phyloP scores from a whole-genome alignment of 2,329 filamentous ascomycete species.

The Trichoderma afroharzianum region DNA sequence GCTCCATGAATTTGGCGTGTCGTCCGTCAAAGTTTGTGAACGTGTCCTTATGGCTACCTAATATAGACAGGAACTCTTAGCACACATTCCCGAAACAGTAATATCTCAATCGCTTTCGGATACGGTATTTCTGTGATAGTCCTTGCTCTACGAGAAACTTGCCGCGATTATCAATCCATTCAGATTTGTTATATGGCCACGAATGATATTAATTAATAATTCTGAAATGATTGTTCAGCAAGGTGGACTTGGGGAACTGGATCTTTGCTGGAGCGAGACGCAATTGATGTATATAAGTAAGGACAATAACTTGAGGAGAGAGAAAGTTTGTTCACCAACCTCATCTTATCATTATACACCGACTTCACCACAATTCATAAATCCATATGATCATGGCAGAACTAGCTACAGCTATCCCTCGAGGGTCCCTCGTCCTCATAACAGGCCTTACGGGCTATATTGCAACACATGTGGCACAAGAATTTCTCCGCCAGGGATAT shows the following conservation, averaged over 20 bases:
- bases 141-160: background rate
- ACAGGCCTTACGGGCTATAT: background rate
- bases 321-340: background rate
- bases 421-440: background rate
- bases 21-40: background rate
- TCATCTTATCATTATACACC: background rate
- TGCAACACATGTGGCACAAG: background rate
- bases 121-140: background rate
- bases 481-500: background rate
- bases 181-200: fast-evolving
- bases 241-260: background rate
- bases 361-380: background rate
- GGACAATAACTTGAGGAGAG: background rate
- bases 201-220: background rate
- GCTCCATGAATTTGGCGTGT: background rate
- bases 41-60: background rate
- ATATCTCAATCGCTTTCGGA: background rate
- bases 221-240: background rate
- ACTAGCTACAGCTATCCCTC: background rate
- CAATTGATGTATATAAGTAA: background rate
- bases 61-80: background rate
- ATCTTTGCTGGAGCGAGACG: background rate
- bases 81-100: background rate
- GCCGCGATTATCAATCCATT: background rate
- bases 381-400: background rate